Percentiles rank a stretch among this genome's conserved stretches.
phyloP scores from a whole-genome alignment of 202 grass and related monocot genomes.

The Zoysia matrella region DNA sequence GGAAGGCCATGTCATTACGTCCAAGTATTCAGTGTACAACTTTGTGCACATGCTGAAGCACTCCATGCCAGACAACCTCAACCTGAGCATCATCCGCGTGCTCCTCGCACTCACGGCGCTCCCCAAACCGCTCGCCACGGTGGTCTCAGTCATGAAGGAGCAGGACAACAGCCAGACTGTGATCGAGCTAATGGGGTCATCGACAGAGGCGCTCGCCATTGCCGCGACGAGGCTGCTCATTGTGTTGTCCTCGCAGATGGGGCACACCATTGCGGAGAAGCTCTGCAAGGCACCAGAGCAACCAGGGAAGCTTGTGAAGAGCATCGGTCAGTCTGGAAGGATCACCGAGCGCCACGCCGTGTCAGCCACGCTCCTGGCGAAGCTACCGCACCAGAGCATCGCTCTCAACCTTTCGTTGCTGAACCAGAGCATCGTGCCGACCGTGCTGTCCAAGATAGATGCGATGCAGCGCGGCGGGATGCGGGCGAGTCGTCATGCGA shows the following conservation, averaged over 20 bases:
- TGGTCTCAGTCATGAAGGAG: constrained; percentile 82
- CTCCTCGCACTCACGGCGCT: constrained; percentile 57
- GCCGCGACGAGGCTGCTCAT: constrained; percentile 66
- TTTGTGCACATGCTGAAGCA: constrained; percentile 80
- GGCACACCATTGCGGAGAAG: constrained; percentile 74
- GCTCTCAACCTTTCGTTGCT: constrained; percentile 73
- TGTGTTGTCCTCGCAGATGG: constrained; percentile 60
- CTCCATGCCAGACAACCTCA: constrained; percentile 69
- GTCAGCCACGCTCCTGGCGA: constrained; percentile 63
- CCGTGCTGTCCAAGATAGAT: constrained; percentile 64
- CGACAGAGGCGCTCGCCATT: constrained; percentile 58
- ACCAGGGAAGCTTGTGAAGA: constrained; percentile 60
- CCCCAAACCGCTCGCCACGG: constrained; percentile 60
- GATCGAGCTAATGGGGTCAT: constrained; percentile 61
- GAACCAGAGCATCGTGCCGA: constrained; percentile 45
- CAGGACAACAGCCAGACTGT: constrained; percentile 55
- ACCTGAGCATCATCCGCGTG: constrained; percentile 68
- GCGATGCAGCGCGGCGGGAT: constrained; percentile 70
- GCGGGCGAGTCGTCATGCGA: constrained; percentile 57
- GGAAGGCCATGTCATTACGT: constrained; percentile 85
- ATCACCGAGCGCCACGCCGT: constrained; percentile 73
- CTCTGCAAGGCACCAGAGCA: constrained; percentile 72
- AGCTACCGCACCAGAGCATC: constrained; percentile 68
- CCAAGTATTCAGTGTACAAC: constrained; percentile 94
- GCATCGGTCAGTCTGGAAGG: constrained; percentile 41